Evolutionary conservation across 352 stramenopile genomes (phyloP).

Genomic region (Phytophthora tubulina): DNA sequence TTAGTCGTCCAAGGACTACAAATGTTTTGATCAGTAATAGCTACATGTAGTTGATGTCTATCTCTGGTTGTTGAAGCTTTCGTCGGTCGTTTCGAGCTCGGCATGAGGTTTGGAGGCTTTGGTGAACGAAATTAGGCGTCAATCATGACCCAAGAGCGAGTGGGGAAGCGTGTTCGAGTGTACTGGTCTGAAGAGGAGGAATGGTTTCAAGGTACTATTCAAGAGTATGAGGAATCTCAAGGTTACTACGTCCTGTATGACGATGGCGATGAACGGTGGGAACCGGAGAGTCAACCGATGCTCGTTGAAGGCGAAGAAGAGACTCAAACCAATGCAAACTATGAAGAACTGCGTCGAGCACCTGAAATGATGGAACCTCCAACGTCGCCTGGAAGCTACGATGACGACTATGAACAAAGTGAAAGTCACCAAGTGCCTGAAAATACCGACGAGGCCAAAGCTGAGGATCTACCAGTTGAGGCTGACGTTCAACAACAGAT

Average conservation of each 20-base stretch:
- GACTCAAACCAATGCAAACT: constrained; percentile 14
- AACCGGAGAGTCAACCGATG: constrained; percentile 48
- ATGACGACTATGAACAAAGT: constrained; percentile 40
- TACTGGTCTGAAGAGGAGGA: constrained; percentile 78
- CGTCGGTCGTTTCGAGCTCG: constrained; percentile 35
- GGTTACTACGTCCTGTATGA: constrained; percentile 83
- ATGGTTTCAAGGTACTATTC: constrained; percentile 73
- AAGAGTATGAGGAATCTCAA: constrained; percentile 48
- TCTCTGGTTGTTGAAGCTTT: constrained; percentile 13
- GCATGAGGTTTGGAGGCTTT: constrained; percentile 24
- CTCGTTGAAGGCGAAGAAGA: constrained; percentile 48
- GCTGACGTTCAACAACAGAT: not conserved
- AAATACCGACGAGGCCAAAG: constrained; percentile 8
- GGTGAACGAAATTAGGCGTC: constrained; percentile 29
- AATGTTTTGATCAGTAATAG: constrained; percentile 23
- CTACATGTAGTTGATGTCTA: constrained; percentile 6
- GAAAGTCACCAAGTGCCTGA: constrained; percentile 15
- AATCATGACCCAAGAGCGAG: constrained; percentile 31
- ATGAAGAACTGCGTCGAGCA: constrained; percentile 13
- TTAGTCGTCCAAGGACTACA: constrained; percentile 5
- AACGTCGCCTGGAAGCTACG: constrained; percentile 47
- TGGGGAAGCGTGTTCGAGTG: constrained; percentile 75
- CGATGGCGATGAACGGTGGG: constrained; percentile 85
- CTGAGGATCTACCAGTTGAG: constrained; percentile 1
- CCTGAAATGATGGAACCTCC: constrained; percentile 60